Base-by-base conservation (phyloP, 352 stramenopile genomes). In the Saprolegnia diclina region DNA sequence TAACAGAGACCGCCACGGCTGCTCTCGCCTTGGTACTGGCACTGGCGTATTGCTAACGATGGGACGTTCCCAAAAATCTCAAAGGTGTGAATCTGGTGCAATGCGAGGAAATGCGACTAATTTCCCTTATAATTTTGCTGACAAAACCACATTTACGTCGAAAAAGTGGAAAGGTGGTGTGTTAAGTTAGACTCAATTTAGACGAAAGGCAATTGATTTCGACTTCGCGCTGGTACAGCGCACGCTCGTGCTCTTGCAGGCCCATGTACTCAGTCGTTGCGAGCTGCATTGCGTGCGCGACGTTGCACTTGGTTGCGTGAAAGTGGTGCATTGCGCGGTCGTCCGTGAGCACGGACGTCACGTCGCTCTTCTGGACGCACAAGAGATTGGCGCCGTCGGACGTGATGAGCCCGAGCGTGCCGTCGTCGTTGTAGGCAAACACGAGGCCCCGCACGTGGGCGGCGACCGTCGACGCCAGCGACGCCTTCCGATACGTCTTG, bases 261-360 rank as follows among this genome's bases (percentile, higher is more conserved):
- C 68, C 50, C 37, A 78, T 56, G 59, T 92, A 81, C 38, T 64
- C 76, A 19, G 77, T 77, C 19, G 80, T 79, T 66, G 82, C 91
- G 53, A 75, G 63, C 10, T 79, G 72, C n/a, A 80, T 67, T 42
- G 86, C 84, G 56, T 78, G 72, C 32, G 79, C 80, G 74, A 90
- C 76, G 71, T 90, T 92, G 77, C 91, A 92, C 71, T 82, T 79
- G 35, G 79, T 76, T 37, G 76, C 38, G 65, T 92, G 91, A 22
- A 92, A 81, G 45, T 83, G 67, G 40, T 77, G 73, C 70, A 92
- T 74, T 21, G 81, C 86, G n/a, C 86, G 59, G 71, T 94, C 86
- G 59, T 92, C 86, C 10, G 74, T 72, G 14, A 94, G 71, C 35
- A 80, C 76, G 22, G 86, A 94, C 55, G 77, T 82, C 32, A 91